Evolutionary conservation across 1,284 basidiomycete genomes (phyloP).

Genomic region (Ganoderma leucocontextum): DNA sequence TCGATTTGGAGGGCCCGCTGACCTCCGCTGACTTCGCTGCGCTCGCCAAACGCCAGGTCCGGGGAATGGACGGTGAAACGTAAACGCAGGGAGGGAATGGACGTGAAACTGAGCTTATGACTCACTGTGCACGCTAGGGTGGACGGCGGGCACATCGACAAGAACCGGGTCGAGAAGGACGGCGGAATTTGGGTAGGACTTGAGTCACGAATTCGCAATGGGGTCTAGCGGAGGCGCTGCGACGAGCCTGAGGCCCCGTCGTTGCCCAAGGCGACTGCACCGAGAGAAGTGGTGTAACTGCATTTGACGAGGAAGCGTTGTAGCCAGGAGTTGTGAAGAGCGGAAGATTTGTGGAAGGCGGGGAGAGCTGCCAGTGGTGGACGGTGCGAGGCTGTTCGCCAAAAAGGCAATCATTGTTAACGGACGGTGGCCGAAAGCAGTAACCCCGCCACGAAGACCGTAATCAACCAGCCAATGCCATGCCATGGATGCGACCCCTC

Average conservation of each 20-base stretch:
- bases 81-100: not conserved
- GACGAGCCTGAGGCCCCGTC: not conserved
- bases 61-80: not conserved
- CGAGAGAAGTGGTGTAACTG: not conserved
- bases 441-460: not conserved
- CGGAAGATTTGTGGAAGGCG: slow-evolving; percentile 6
- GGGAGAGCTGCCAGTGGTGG: not conserved
- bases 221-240: not conserved
- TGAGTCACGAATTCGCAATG: not conserved
- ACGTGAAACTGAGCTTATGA: slow-evolving; percentile 7
- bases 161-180: not conserved
- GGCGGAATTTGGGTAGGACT: not conserved
- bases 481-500: not conserved
- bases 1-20: not conserved
- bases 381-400: not conserved
- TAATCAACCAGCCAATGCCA: not conserved
- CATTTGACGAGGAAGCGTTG: not conserved
- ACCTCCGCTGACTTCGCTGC: not conserved
- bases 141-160: not conserved
- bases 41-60: not conserved
- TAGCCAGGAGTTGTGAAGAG: slow-evolving; percentile 1
- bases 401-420: slow-evolving; percentile 19
- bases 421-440: not conserved
- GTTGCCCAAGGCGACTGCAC: not conserved
- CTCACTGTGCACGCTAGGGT: slow-evolving; percentile 10